A percentile compares a stretch with the other conserved stretches of the same genome.
Conservation (phyloP, 2,329 filamentous ascomycete genomes). For the Thielaviopsis ethacetica region DNA sequence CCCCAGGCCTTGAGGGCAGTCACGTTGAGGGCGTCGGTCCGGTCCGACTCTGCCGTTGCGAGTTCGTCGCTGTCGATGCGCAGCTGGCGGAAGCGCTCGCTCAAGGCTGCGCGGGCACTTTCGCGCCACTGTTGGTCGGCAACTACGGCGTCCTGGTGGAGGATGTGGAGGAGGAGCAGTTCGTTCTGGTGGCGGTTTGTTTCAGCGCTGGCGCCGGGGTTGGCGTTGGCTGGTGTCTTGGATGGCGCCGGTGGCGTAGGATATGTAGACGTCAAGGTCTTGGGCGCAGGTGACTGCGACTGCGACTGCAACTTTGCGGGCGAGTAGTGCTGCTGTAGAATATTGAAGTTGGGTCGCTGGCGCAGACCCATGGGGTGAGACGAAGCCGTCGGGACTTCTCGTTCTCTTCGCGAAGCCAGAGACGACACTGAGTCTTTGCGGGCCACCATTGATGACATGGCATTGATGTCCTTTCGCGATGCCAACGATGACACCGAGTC, state of each 20-base stretch:
- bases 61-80: conserved; percentile 21
- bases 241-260: conserved; percentile 45
- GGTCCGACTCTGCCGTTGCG: conserved; percentile 24
- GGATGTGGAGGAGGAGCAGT: conserved; percentile 46
- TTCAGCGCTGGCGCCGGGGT: conserved; percentile 38
- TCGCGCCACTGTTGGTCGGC: conserved; percentile 35
- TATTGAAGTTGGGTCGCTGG: conserved; percentile 41
- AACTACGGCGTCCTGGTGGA: conserved; percentile 37
- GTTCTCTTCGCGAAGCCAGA: conserved; percentile 1
- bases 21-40: conserved; percentile 33
- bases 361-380: conserved; percentile 15
- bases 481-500: neutral
- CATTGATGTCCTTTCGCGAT: neutral
- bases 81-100: conserved; percentile 27
- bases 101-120: conserved; percentile 35
- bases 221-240: conserved; percentile 38
- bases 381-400: neutral
- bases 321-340: conserved; percentile 50
- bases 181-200: conserved; percentile 44
- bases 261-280: conserved; percentile 41
- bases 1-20: conserved; percentile 36
- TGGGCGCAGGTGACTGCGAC: conserved; percentile 33
- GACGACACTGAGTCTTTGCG: conserved; percentile 10
- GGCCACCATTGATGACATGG: neutral
- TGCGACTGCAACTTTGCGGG: conserved; percentile 34